Base-by-base conservation (phyloP, 306 rosid species). In the Quercus parvula region DNA sequence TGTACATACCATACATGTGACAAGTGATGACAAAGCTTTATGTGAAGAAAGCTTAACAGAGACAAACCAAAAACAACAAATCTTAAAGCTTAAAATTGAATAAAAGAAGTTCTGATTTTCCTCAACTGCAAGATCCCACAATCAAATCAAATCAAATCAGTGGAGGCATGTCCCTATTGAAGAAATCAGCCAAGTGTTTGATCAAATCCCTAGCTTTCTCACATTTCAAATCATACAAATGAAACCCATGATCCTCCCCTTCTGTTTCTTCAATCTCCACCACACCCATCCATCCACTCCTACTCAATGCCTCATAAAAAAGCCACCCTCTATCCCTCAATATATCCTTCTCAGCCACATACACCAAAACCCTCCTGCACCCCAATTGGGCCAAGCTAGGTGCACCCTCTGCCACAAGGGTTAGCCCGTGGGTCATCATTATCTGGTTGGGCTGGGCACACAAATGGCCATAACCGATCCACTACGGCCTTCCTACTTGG, bases 261-360 rank as follows among this genome's bases (percentile, higher is more conserved):
- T 49, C 24, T 0, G 77, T 84, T 82, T 87, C 88, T 3, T 79
- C 19, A 18, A 87, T 75, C 20, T 87, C 80, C 63, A 61, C 85
- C 33, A 82, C 84, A 0, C 84, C 84, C 27, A 63, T 0, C 86
- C 88, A 82, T 22, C 84, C 80, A 28, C 88, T 81, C 67, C 74
- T 15, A 56, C 88, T 57, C 84, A 81, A 67, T 0, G 80, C 55
- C 46, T 81, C 77, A 5, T 68, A 83, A 64, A 81, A 83, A 52
- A 80, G 63, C 87, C 81, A 56, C 27, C 86, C 87, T 59, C 84
- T 76, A 18, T 83, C 86, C 68, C 57, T 83, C 24, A 81, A 2
- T 30, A 83, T 44, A 62, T 87, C 91, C 27, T 78, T 87, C 87
- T 83, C 87, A 6, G 81, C 89, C 84, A 85, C 82, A 73, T 83